phyloP scores from a whole-genome alignment of 495 filamentous ascomycete genomes.

The Cenococcum geophilum region DNA sequence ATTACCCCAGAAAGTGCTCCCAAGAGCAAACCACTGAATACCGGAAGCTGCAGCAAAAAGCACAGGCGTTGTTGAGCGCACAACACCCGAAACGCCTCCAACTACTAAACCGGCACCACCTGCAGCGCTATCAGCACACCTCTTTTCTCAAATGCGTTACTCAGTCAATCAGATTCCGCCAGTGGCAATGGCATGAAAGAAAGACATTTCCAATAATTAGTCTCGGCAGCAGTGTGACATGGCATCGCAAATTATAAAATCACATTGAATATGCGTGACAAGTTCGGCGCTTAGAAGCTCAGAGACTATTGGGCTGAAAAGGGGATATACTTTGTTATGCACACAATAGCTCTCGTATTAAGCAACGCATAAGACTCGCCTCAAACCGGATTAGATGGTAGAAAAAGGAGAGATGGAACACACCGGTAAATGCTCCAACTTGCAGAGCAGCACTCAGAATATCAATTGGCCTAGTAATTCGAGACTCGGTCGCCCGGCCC shows the following conservation, averaged over 20 bases:
- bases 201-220: background rate
- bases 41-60: slow-evolving; percentile 68
- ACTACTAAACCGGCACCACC: slow-evolving; percentile 64
- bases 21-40: slow-evolving; percentile 73
- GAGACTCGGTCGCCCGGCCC: background rate
- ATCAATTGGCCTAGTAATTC: background rate
- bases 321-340: background rate
- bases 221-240: background rate
- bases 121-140: slow-evolving; percentile 35
- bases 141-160: too few relatives aligned
- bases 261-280: too few relatives aligned
- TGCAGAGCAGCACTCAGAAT: slow-evolving; percentile 10
- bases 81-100: slow-evolving; percentile 62
- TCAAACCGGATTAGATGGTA: background rate
- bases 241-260: too few relatives aligned
- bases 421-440: slow-evolving; percentile 11
- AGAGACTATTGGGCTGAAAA: background rate
- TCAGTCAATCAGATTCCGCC: too few relatives aligned
- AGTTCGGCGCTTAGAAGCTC: too few relatives aligned
- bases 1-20: slow-evolving; percentile 71
- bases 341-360: background rate
- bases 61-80: slow-evolving; percentile 57
- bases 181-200: too few relatives aligned
- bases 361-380: background rate
- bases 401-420: background rate